Evolutionary conservation across 176 grass and related monocot genomes (phyloP).

Genomic region (Cocos nucifera): DNA sequence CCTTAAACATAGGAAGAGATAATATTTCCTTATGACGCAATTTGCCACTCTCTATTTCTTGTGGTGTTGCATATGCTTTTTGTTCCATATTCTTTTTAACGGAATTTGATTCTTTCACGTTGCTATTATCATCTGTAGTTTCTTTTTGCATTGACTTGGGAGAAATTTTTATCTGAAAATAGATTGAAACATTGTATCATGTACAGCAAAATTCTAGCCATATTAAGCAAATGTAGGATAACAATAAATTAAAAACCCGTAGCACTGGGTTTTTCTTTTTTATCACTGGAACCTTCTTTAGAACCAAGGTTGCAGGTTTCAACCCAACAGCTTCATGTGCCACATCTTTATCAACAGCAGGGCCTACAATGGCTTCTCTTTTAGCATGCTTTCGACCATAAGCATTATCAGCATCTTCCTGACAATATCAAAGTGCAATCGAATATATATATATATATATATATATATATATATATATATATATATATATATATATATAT

Average conservation of each 20-base stretch:
- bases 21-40: conserved; percentile 77
- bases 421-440: too few species aligned
- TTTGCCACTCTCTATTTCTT: conserved; percentile 76
- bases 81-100: conserved; percentile 35
- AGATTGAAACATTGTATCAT: conserved; percentile 11
- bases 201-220: not conserved
- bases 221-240: not conserved
- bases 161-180: conserved; percentile 70
- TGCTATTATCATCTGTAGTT: conserved; percentile 18
- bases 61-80: conserved; percentile 49
- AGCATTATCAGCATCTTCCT: conserved; percentile 40
- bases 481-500: too few species aligned
- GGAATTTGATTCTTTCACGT: conserved; percentile 24
- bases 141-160: conserved; percentile 40
- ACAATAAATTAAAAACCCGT: conserved; percentile 38
- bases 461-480: too few species aligned
- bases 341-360: conserved; percentile 78
- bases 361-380: conserved; percentile 66
- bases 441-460: too few species aligned
- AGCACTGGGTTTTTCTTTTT: conserved; percentile 85
- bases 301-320: conserved; percentile 56
- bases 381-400: conserved; percentile 41
- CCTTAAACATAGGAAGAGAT: conserved; percentile 96
- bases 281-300: conserved; percentile 64
- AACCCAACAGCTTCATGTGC: conserved; percentile 87